Conservation (phyloP, 2,329 filamentous ascomycete species). For the Dothidotthia symphoricarpi region DNA sequence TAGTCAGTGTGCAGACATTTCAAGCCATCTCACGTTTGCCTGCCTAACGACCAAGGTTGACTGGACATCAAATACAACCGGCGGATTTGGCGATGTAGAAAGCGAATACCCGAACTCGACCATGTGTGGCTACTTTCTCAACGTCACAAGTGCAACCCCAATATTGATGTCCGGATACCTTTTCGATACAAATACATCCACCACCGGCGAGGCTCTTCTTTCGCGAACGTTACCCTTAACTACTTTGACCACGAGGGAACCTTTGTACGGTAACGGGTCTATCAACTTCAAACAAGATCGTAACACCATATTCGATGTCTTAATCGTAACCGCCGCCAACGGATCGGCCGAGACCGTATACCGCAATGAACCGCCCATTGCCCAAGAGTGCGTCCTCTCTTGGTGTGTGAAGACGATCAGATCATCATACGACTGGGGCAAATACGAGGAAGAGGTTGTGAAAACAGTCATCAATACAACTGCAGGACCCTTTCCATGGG, state of each 20-base stretch:
- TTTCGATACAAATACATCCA: background rate
- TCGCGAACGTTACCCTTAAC: constrained; percentile 14
- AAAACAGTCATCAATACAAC: constrained; percentile 5
- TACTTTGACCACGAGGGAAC: background rate
- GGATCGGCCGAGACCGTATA: constrained; percentile 7
- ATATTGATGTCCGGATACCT: constrained; percentile 23
- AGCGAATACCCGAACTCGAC: constrained; percentile 16
- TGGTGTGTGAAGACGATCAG: constrained; percentile 33
- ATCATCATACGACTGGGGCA: constrained; percentile 18
- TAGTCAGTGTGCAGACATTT: constrained; percentile 19
- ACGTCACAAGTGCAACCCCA: constrained; percentile 7
- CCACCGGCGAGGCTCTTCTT: constrained; percentile 13
- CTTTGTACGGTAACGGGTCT: constrained; percentile 13
- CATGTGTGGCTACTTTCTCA: constrained; percentile 29
- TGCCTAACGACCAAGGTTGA: constrained; percentile 14
- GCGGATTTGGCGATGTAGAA: background rate
- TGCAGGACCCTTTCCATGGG: constrained; percentile 13
- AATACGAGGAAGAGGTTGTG: constrained; percentile 19
- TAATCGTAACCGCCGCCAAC: constrained; percentile 11
- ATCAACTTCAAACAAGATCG: constrained; percentile 20
- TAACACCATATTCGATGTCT: constrained; percentile 14
- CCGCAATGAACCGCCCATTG: constrained; percentile 6
- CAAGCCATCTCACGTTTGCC: constrained; percentile 4
- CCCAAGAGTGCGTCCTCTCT: constrained; percentile 22
- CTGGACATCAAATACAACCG: constrained; percentile 14